Evolutionary conservation across 129 eudicot genomes (phyloP), one percentile per base, ranked within the genome.

Genomic region (Flaveria robusta): DNA sequence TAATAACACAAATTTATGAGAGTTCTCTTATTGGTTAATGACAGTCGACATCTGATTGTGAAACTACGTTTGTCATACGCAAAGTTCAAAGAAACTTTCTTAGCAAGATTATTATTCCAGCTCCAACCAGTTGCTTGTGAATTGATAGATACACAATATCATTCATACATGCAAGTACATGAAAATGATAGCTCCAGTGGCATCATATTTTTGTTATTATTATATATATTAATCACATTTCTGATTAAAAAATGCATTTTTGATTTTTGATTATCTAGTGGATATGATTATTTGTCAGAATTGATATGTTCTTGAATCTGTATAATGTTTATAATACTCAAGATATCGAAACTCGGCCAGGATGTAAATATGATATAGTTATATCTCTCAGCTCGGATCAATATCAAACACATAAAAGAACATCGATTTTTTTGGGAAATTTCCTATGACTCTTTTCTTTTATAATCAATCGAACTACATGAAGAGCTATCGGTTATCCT

Each of bases 41-140:
- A 60, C 62, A 62, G 62, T 60, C 71, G 5, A 62, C 58, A 74
- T 74, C 79, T 62, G 62, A 45, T 66, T 45, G 51, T 22, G 64
- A 56, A 56, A 56, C 64, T 10, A 56, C 64, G 77, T 22, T 76
- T 51, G 64, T 58, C 70, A 70, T 60, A 71, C 72, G 72, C 72
- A 60, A 24, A 60, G 72, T 79, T 60, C 82, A 47, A 71, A 62
- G 82, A 62, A 47, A 63, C 5, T 5, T 2, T 70, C 18, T 79
- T 71, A 77, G 71, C 70, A 34, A 8, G 49, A 76, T 76, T 76
- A 72, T 58, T 20, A 20, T 56, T 7, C 29, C 63, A 56, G 63
- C 23, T 56, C 14, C 63, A 8, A 19, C 5, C 22, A 20, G 12
- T 1, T 19, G 63, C 63, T 55, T 2, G 6, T 34, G 39, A 34